These are phyloP conservation scores for Arctostaphylos glauca DNA, from an alignment of 148 eudicot genomes.

Conservation along the genomic window DNA sequence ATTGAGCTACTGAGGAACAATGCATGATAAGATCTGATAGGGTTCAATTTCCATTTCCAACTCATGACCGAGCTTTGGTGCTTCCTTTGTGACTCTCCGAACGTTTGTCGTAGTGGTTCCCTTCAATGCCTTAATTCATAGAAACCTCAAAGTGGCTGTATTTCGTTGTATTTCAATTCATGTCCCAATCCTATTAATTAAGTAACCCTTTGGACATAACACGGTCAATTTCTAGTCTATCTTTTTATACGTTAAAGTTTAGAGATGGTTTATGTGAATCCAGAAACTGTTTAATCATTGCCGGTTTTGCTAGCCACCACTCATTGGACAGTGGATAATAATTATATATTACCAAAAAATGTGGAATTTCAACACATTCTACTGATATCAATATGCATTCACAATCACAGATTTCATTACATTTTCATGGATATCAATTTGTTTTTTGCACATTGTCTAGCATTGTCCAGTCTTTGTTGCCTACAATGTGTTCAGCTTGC, in stretches of 20 bases:
- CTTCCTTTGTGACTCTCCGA: not conserved
- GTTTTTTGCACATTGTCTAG: not conserved
- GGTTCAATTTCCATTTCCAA: not conserved
- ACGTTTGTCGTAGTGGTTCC: not conserved
- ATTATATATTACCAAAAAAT: too few species aligned
- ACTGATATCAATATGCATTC: not conserved
- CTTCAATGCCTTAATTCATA: not conserved
- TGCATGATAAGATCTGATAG: not conserved
- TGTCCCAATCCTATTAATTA: not conserved
- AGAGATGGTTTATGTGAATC: not conserved
- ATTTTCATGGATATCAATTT: not conserved
- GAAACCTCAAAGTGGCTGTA: not conserved
- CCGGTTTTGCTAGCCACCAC: not conserved
- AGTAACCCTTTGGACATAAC: not conserved
- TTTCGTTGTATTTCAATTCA: not conserved
- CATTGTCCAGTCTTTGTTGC: not conserved
- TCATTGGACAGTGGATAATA: too few species aligned
- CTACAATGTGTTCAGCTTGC: slow-evolving; percentile 5
- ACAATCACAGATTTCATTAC: not conserved
- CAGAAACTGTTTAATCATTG: not conserved
- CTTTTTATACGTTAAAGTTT: not conserved
- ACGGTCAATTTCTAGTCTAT: not conserved
- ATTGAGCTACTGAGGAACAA: not conserved
- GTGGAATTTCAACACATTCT: not conserved
- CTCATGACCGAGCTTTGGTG: not conserved